Evolutionary conservation across 129 eudicot species (phyloP), one percentile per base, ranked within the genome.

Genomic region (Flaveria robusta): DNA sequence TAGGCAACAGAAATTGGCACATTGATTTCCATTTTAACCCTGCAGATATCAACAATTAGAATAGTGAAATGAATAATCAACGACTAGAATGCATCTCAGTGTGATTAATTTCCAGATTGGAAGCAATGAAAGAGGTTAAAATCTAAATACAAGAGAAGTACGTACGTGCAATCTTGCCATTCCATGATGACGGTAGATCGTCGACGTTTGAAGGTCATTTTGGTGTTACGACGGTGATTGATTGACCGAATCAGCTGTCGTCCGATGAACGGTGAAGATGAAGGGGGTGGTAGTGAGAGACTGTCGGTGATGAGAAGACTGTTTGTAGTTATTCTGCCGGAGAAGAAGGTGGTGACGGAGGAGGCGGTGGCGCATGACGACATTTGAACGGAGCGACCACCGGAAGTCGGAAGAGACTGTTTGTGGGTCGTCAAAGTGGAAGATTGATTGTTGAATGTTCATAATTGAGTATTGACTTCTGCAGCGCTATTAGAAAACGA

Each of bases 1-100:
- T 94, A 94, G 11, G 98, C 98, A 26, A 91, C 90, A 3, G 96
- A 88, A 79, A 71, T 75, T 9, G 98, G 97, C 34, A 94, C 97
- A 71, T 91, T 90, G 41, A 94, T 79, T 67, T 88, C 97, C 93
- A 77, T 85, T 81, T 87, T 91, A 43, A 89, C 97, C 87, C 98
- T 94, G 90, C 84, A 74, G 64, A 62, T 16, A 59, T 72, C 65
- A 62, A 42, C 55, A 68, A 46, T 1, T 34, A 1, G 7, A 5
- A 34, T 5, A 34, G 39, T 34, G 7, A 34, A 34, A 34, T 34
- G 39, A 34, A 34, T 5, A 34, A 34, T 34, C 39, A 1, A 34
- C 39, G 5, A 34, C 4, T 34, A 34, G 39, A 34, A 34, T 34
- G 39, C 39, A 34, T 34, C 39, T 34, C 39, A 34, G 8, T 34